phyloP scores from a whole-genome alignment of 441 rosid genomes.

The Erodium trifolium region DNA sequence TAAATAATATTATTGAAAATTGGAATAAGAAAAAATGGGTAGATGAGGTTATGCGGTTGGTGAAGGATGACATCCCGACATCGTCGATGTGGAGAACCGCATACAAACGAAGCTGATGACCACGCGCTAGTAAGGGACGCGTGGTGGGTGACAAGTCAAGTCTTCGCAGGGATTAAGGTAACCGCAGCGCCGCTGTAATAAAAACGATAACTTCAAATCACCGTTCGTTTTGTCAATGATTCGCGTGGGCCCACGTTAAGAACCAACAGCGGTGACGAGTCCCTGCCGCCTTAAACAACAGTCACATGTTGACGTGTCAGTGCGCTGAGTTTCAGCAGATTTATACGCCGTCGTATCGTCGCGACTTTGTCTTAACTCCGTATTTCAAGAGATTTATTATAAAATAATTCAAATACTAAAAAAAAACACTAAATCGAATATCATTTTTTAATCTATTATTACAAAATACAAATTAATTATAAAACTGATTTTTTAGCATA shows the following conservation, averaged over 20 bases:
- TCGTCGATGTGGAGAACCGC: background rate
- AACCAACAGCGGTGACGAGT: background rate
- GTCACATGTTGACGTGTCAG: constrained; percentile 5
- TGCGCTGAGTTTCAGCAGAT: background rate
- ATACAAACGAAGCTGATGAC: background rate
- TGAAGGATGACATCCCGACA: background rate
- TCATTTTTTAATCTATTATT: too few relatives aligned
- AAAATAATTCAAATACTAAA: too few relatives aligned
- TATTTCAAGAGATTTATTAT: too few relatives aligned
- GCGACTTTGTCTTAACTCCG: background rate
- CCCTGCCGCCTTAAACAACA: background rate
- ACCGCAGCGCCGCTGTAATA: background rate
- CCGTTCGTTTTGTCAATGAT: background rate
- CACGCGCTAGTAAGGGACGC: background rate
- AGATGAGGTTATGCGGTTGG: background rate
- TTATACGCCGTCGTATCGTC: background rate
- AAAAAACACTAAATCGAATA: too few relatives aligned
- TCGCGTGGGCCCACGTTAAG: background rate
- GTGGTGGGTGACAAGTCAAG: background rate
- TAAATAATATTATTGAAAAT: too few relatives aligned
- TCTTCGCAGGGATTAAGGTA: background rate
- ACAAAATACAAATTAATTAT: too few relatives aligned
- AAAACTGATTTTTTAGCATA: too few relatives aligned
- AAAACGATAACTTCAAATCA: background rate
- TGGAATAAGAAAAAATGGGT: too few relatives aligned